A percentile compares a stretch with the other conserved stretches of the same genome.
These are phyloP conservation scores for Bifiguratus adelaidae DNA, from an alignment of 192 early-diverging fungal genomes.

Conservation along the genomic window DNA sequence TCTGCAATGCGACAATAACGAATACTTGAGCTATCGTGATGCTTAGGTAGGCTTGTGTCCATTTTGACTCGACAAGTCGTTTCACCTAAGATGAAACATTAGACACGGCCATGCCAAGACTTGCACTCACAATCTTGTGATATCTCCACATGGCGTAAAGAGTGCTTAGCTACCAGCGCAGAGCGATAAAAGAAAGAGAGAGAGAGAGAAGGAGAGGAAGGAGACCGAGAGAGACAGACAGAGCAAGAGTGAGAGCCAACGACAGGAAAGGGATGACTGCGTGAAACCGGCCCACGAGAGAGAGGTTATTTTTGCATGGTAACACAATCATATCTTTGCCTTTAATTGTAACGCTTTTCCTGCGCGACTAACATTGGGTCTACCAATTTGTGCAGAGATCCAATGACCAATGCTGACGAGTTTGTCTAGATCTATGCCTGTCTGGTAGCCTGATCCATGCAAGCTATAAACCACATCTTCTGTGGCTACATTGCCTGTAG, in stretches of 20 bases:
- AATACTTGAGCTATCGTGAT: constrained; percentile 16
- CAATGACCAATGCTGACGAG: constrained; percentile 73
- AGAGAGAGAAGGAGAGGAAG: too few species aligned
- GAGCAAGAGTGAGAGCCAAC: too few species aligned
- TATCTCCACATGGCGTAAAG: too few species aligned
- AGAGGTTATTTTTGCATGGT: too few species aligned
- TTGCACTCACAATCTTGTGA: too few species aligned
- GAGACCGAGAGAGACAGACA: too few species aligned
- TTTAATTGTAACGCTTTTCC: constrained; percentile 23
- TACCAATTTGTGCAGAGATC: constrained; percentile 74
- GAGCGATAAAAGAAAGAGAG: too few species aligned
- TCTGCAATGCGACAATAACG: constrained; percentile 15
- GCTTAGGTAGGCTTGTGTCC: constrained; percentile 19
- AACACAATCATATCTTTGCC: too few species aligned
- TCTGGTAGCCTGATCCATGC: constrained; percentile 70
- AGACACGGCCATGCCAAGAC: too few species aligned
- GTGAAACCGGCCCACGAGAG: too few species aligned
- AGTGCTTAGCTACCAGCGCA: too few species aligned
- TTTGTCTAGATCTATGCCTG: constrained; percentile 66
- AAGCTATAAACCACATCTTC: constrained; percentile 96
- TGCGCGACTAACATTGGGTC: constrained; percentile 49
- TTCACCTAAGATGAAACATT: constrained; percentile 4
- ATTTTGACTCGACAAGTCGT: constrained; percentile 19
- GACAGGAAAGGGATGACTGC: too few species aligned
- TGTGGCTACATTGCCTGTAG: constrained; percentile 92